A percentile compares a stretch with the other conserved stretches of the same genome.
Conservation (phyloP, 148 eudicot genomes). For the Selenicereus undatus region DNA sequence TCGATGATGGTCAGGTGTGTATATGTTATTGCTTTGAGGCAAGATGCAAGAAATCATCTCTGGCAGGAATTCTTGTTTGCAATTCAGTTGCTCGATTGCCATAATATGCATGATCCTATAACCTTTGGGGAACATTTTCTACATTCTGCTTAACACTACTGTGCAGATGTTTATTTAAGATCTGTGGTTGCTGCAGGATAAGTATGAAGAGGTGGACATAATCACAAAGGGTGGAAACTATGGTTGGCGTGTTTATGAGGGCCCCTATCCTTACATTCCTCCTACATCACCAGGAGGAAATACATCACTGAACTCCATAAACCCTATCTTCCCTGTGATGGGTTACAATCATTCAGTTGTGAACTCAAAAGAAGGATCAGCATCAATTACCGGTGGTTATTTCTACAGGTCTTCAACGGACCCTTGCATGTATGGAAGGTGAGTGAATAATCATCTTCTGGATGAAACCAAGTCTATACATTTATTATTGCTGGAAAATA, state of each 20-base stretch:
- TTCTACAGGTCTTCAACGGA: conserved; percentile 71
- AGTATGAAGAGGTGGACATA: conserved; percentile 67
- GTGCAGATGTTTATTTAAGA: not conserved
- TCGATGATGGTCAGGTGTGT: no score
- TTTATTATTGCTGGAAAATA: not conserved
- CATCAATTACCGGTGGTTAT: conserved; percentile 80
- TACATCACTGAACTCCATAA: conserved; percentile 52
- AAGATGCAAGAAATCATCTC: not conserved
- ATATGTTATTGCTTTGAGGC: not conserved
- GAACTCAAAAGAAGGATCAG: conserved; percentile 59
- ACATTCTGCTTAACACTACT: not conserved
- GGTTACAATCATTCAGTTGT: conserved; percentile 78
- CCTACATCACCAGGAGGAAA: conserved; percentile 60
- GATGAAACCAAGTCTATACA: conserved; percentile 10
- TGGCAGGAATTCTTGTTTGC: not conserved
- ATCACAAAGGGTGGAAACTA: conserved; percentile 74
- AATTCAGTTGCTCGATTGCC: not conserved
- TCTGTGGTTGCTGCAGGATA: conserved; percentile 34
- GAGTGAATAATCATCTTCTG: conserved; percentile 16
- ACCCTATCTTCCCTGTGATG: conserved; percentile 66
- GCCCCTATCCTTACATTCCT: conserved; percentile 45
- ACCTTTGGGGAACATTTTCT: not conserved
- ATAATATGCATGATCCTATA: not conserved
- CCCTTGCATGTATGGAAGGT: conserved; percentile 89
- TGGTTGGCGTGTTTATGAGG: conserved; percentile 83